A percentile compares a stretch with the other conserved stretches of the same genome.
These are phyloP conservation scores for Corymbia citriodora DNA, from an alignment of 441 rosid species.

Conservation along the genomic window DNA sequence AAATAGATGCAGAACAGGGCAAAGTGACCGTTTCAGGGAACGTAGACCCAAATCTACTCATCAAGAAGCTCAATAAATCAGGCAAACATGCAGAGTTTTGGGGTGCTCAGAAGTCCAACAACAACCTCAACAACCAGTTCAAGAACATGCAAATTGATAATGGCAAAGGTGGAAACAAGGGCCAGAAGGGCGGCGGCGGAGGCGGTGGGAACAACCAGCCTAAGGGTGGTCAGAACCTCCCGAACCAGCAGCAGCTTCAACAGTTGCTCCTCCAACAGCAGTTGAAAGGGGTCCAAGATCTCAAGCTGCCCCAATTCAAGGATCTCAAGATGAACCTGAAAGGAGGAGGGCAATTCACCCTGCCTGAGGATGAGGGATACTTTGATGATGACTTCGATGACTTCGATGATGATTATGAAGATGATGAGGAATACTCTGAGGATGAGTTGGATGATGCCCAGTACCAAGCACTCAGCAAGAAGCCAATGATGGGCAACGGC, in stretches of 20 bases:
- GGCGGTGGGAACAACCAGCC: background rate
- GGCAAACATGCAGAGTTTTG: slow-evolving; percentile 15
- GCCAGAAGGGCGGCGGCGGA: background rate
- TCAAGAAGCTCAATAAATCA: slow-evolving; percentile 8
- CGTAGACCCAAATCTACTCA: background rate
- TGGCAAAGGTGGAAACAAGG: slow-evolving; percentile 1
- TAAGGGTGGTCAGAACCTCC: background rate
- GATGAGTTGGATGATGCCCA: background rate
- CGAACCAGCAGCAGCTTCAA: background rate
- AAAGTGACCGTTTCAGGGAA: slow-evolving; percentile 9
- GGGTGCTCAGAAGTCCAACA: slow-evolving; percentile 4
- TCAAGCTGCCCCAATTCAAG: slow-evolving; percentile 13
- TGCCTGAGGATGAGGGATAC: slow-evolving; percentile 2
- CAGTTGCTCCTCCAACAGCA: background rate
- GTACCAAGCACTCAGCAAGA: background rate
- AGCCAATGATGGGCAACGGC: background rate
- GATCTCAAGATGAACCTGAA: background rate
- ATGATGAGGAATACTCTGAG: background rate
- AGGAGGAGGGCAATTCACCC: background rate
- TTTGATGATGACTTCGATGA: too few species aligned
- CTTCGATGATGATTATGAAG: too few species aligned
- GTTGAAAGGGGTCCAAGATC: slow-evolving; percentile 5
- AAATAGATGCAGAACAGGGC: slow-evolving; percentile 11
- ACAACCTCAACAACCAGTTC: slow-evolving; percentile 3
- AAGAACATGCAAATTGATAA: slow-evolving; percentile 1